A percentile compares a stretch with the other conserved stretches of the same genome.
Conservation (phyloP, 2,329 filamentous ascomycete species). For the Clonostachys sp. region DNA sequence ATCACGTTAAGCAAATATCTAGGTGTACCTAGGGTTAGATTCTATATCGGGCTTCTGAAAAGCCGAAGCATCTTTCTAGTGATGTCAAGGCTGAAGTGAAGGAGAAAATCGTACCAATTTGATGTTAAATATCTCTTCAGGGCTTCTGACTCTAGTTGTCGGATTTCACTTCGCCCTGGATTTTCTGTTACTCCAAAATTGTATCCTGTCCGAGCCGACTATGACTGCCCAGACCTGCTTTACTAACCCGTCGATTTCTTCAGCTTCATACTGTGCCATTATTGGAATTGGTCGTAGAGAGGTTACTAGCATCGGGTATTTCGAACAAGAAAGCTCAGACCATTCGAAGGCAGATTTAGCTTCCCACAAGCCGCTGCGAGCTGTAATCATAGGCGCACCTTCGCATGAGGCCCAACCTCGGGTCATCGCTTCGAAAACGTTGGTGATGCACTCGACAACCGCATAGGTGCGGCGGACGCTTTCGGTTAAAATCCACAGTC, state of each 20-base stretch:
- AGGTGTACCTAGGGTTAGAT: too few species aligned
- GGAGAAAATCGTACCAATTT: too few species aligned
- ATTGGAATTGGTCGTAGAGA: neutral
- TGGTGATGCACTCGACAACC: slow-evolving; percentile 10
- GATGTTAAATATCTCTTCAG: too few species aligned
- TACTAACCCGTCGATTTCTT: neutral
- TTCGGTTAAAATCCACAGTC: slow-evolving; percentile 19
- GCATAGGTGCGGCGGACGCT: slow-evolving; percentile 21
- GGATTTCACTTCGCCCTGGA: too few species aligned
- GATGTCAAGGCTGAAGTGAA: too few species aligned
- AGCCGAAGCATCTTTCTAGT: too few species aligned
- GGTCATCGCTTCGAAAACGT: slow-evolving; percentile 16
- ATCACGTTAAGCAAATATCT: too few species aligned
- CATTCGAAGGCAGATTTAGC: slow-evolving; percentile 10
- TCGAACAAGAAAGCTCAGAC: neutral
- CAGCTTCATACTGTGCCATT: neutral
- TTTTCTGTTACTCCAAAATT: neutral
- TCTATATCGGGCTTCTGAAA: too few species aligned
- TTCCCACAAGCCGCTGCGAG: slow-evolving; percentile 18
- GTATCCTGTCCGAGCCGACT: neutral
- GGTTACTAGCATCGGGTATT: neutral
- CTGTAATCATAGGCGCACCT: slow-evolving; percentile 15
- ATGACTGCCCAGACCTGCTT: neutral
- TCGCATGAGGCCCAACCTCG: slow-evolving; percentile 17
- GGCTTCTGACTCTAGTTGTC: too few species aligned